Evolutionary conservation across 352 stramenopile species (phyloP).

Genomic region (Phytophthora kernoviae): DNA sequence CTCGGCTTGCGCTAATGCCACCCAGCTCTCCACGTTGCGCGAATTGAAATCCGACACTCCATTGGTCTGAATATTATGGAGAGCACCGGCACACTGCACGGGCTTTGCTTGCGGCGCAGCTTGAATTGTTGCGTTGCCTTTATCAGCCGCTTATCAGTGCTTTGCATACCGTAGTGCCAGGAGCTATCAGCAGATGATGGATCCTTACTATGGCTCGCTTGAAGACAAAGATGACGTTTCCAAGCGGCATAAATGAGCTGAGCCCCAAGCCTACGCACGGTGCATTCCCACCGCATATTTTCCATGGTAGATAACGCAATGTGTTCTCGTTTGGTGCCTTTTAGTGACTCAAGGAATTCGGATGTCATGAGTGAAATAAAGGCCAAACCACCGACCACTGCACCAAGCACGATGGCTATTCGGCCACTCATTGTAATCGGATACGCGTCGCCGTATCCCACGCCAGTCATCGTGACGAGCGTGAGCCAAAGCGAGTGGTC

Average conservation of each 20-base stretch:
- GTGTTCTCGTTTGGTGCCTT: conserved; percentile 62
- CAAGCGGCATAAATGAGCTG: conserved; percentile 49
- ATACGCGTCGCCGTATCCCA: conserved; percentile 67
- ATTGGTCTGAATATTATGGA: conserved; percentile 15
- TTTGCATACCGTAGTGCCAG: neutral
- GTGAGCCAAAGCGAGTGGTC: conserved; percentile 67
- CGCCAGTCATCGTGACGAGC: conserved; percentile 64
- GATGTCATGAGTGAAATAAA: conserved; percentile 70
- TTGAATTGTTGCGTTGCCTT: conserved; percentile 38
- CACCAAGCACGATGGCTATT: conserved; percentile 49
- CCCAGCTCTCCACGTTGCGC: conserved; percentile 10
- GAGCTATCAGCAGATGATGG: neutral
- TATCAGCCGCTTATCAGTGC: conserved; percentile 11
- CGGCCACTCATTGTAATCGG: conserved; percentile 55
- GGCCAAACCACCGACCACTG: conserved; percentile 53
- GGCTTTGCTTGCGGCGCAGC: conserved; percentile 29
- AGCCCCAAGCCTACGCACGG: conserved; percentile 29
- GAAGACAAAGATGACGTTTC: conserved; percentile 15
- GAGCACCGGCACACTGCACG: conserved; percentile 21
- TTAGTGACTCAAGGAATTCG: conserved; percentile 64
- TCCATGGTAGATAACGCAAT: conserved; percentile 52
- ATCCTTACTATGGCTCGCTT: neutral
- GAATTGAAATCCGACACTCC: conserved; percentile 10
- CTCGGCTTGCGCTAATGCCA: conserved; percentile 5
- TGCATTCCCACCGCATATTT: conserved; percentile 42